A percentile compares a stretch with the other conserved stretches of the same genome.
phyloP scores from a whole-genome alignment of 2,329 filamentous ascomycete genomes.

The Cryphonectria japonica region DNA sequence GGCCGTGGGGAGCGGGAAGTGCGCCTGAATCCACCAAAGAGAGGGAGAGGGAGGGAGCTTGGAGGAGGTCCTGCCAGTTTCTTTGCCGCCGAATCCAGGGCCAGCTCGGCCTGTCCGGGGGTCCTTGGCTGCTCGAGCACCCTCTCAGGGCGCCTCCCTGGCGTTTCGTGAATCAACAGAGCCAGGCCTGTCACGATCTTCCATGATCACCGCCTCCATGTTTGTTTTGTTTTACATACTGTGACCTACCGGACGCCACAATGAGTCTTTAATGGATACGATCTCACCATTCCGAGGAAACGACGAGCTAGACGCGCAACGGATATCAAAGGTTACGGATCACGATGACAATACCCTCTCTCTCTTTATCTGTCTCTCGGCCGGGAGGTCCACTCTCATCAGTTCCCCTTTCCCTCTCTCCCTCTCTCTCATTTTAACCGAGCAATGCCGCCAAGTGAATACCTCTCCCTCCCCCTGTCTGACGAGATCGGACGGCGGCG shows the following conservation, averaged over 20 bases:
- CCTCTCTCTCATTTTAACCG: neutral
- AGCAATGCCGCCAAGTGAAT: neutral
- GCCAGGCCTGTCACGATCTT: neutral
- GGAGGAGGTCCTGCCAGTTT: neutral
- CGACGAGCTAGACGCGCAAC: neutral
- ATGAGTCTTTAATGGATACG: neutral
- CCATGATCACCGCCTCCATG: neutral
- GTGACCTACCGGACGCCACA: neutral
- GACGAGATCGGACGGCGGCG: constrained; percentile 2
- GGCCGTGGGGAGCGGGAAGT: neutral
- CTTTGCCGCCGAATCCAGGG: neutral
- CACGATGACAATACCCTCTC: neutral
- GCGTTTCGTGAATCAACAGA: constrained; percentile 13
- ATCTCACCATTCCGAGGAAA: neutral
- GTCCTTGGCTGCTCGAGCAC: neutral
- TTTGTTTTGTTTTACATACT: neutral
- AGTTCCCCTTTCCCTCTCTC: neutral
- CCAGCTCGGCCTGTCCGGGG: neutral
- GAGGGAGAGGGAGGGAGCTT: neutral
- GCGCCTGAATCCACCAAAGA: neutral
- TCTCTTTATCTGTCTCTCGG: neutral
- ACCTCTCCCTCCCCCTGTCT: neutral
- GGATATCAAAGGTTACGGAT: neutral
- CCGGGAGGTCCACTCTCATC: neutral
- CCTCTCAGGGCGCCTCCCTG: neutral